A percentile compares a stretch with the other conserved stretches of the same genome.
Conservation (phyloP, 352 stramenopile genomes). For the Globisporangium ultimum region DNA sequence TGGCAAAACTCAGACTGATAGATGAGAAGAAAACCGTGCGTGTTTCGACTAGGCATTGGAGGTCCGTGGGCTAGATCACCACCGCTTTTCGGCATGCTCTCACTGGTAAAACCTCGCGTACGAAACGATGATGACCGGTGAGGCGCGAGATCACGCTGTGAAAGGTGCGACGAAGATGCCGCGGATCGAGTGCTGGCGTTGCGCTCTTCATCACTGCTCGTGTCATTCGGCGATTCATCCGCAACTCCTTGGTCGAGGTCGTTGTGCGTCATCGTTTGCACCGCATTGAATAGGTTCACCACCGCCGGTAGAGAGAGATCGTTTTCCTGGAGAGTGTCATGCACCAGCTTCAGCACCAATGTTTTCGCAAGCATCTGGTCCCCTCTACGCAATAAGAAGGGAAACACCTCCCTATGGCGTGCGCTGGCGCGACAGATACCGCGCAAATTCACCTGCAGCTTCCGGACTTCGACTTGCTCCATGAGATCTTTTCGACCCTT, state of each 20-base stretch:
- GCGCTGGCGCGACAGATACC: constrained; percentile 58
- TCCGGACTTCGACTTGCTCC: constrained; percentile 55
- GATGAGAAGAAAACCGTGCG: constrained; percentile 39
- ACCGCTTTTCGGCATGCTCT: constrained; percentile 3
- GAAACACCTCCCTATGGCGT: constrained; percentile 56
- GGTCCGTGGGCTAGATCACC: background rate
- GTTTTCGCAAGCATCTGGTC: constrained; percentile 42
- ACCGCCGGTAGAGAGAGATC: constrained; percentile 28
- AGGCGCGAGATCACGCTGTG: constrained; percentile 6
- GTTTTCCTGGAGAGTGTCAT: constrained; percentile 54
- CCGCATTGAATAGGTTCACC: constrained; percentile 28
- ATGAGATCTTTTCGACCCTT: constrained; percentile 12
- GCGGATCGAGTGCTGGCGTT: constrained; percentile 4
- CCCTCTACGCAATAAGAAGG: constrained; percentile 59
- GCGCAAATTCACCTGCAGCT: constrained; percentile 61
- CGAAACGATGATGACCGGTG: constrained; percentile 12
- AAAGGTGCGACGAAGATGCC: constrained; percentile 2
- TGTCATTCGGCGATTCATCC: constrained; percentile 30
- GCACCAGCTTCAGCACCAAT: constrained; percentile 50
- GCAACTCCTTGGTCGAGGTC: constrained; percentile 26
- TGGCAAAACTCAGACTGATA: constrained; percentile 58
- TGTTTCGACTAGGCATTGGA: constrained; percentile 27
- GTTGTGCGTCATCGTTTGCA: constrained; percentile 41
- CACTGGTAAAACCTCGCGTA: constrained; percentile 2
- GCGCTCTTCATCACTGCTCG: constrained; percentile 32